phyloP scores from a whole-genome alignment of 2,329 filamentous ascomycete species.

The Ceratocystis cubensis region DNA sequence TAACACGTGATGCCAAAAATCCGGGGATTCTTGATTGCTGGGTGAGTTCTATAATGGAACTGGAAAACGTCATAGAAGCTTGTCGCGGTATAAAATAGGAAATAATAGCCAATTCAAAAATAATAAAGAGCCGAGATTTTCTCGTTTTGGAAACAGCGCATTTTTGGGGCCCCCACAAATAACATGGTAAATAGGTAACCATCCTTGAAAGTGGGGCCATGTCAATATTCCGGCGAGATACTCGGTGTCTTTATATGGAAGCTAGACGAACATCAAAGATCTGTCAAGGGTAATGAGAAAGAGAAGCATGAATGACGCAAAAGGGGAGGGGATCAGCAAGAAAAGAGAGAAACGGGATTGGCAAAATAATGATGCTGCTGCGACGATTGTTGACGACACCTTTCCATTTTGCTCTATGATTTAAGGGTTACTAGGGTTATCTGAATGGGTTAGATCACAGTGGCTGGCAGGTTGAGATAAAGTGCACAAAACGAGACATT shows the following conservation, averaged over 20 bases:
- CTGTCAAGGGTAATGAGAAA: neutral
- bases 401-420: too few species aligned
- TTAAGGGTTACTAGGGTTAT: too few species aligned
- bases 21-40: neutral
- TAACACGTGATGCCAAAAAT: neutral
- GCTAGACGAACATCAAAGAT: neutral
- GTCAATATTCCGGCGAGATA: constrained; percentile 18
- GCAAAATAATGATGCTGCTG: too few species aligned
- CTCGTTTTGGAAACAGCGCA: neutral
- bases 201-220: neutral
- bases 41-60: neutral
- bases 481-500: too few species aligned
- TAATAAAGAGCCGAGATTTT: neutral
- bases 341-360: too few species aligned
- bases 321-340: neutral
- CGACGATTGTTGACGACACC: too few species aligned
- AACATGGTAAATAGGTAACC: neutral
- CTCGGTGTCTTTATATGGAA: constrained; percentile 16
- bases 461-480: too few species aligned
- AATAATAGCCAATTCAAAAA: neutral
- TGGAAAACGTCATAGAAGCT: neutral
- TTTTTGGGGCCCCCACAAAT: neutral
- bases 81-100: neutral
- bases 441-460: too few species aligned
- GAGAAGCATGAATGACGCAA: neutral